Percentiles rank a stretch among this genome's conserved stretches.
phyloP scores from a whole-genome alignment of 495 filamentous ascomycete genomes.

The Mycothermus thermophilus region DNA sequence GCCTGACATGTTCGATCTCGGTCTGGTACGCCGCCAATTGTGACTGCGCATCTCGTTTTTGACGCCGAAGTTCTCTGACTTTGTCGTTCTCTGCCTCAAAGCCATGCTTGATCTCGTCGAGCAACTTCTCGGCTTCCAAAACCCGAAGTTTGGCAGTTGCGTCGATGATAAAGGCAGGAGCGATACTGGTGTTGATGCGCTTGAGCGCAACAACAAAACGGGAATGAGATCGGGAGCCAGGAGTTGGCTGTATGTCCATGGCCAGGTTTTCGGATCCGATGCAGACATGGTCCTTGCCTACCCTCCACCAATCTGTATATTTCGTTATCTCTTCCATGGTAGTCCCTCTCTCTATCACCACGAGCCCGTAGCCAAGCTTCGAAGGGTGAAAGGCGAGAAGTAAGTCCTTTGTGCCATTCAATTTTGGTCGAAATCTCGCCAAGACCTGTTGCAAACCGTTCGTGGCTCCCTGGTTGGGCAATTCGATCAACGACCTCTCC shows the following conservation, averaged over 20 bases:
- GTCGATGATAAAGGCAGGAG: no score
- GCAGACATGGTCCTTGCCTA: neutral
- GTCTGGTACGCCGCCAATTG: no score
- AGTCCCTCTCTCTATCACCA: neutral
- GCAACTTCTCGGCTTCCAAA: no score
- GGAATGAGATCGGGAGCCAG: no score
- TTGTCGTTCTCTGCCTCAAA: no score
- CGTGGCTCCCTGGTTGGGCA: neutral
- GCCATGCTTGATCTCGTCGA: no score
- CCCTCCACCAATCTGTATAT: neutral
- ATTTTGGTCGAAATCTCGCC: neutral
- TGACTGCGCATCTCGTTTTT: no score
- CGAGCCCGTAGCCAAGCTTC: neutral
- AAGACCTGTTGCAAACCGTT: neutral
- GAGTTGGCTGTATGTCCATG: neutral
- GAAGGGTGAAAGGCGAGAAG: neutral
- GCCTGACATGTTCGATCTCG: no score
- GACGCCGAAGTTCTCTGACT: no score
- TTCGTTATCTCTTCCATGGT: neutral
- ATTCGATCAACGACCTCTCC: conserved; percentile 4
- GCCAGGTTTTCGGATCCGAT: neutral
- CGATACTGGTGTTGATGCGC: no score
- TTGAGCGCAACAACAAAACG: no score
- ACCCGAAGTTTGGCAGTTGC: no score
- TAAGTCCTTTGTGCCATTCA: neutral